A percentile compares a stretch with the other conserved stretches of the same genome.
Conservation (phyloP, 805 yeast species). For the Jamesozyma rosinii region DNA sequence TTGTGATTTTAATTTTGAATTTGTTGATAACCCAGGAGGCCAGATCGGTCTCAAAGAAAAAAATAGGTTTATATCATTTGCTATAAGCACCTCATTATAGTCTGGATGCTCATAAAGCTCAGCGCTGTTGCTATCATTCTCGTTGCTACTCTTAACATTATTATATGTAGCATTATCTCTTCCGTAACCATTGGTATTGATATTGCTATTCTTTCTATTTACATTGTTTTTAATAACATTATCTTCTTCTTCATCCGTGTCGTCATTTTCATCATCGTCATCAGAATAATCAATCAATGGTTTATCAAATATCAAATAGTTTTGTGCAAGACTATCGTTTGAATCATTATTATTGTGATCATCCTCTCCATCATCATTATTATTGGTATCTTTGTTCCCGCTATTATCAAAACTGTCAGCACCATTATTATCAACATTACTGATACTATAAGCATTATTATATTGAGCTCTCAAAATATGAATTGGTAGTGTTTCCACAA, state of each 20-base stretch:
- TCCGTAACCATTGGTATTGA: not conserved
- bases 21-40: constrained; percentile 25
- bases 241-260: constrained; percentile 1
- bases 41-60: constrained; percentile 17
- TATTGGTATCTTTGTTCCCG: not conserved
- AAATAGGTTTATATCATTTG: constrained; percentile 14
- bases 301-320: constrained; percentile 4
- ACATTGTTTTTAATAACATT: not conserved
- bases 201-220: not conserved
- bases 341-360: not conserved
- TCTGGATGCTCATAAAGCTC: constrained; percentile 23
- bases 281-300: constrained; percentile 3
- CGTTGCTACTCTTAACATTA: not conserved
- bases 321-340: not conserved
- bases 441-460: not conserved
- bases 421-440: not conserved
- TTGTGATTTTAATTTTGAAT: constrained; percentile 15
- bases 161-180: not conserved
- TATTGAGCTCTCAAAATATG: not conserved
- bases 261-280: constrained; percentile 1
- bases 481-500: constrained; percentile 2
- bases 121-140: constrained; percentile 10
- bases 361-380: not conserved
- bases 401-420: not conserved
- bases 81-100: constrained; percentile 10